phyloP scores from a whole-genome alignment of 192 early-diverging fungal species.

The Dispira simplex region DNA sequence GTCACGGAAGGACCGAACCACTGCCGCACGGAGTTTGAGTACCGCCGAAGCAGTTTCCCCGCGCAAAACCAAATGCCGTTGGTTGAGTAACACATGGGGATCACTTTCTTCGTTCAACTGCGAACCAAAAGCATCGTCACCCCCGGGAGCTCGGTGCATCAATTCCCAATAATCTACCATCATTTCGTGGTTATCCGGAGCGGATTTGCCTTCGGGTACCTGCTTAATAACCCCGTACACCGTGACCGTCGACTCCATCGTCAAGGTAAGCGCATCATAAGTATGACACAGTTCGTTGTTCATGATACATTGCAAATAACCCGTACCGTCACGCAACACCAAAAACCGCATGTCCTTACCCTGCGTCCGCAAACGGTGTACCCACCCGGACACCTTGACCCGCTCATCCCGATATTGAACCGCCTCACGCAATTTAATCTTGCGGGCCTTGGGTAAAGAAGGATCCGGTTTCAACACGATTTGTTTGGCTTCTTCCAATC shows the following conservation, averaged over 20 bases:
- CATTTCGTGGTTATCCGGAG: conserved; percentile 94
- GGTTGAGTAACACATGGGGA: conserved; percentile 73
- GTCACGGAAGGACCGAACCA: conserved; percentile 90
- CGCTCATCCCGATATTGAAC: conserved; percentile 51
- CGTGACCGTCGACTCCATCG: conserved; percentile 82
- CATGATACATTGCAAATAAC: conserved; percentile 86
- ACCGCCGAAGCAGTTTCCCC: conserved; percentile 76
- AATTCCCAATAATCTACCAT: conserved; percentile 91
- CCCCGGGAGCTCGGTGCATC: conserved; percentile 84
- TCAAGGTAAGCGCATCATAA: conserved; percentile 84
- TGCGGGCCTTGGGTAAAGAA: conserved; percentile 51
- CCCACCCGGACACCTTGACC: conserved; percentile 87
- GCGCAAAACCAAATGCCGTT: conserved; percentile 94
- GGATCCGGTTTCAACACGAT: conserved; percentile 58
- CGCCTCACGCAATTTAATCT: conserved; percentile 65
- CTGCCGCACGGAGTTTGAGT: conserved; percentile 68
- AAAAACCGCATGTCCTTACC: conserved; percentile 96
- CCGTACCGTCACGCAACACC: conserved; percentile 87
- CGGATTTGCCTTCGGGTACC: conserved; percentile 84
- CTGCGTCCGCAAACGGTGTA: conserved; percentile 87
- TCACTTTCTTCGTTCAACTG: conserved; percentile 80
- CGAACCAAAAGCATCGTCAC: conserved; percentile 84
- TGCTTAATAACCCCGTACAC: conserved; percentile 76
- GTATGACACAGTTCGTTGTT: conserved; percentile 83
- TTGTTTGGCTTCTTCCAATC: conserved; percentile 74